Evolutionary conservation across 2,329 filamentous ascomycete species (phyloP).

Genomic region (Venturia aucupariae): DNA sequence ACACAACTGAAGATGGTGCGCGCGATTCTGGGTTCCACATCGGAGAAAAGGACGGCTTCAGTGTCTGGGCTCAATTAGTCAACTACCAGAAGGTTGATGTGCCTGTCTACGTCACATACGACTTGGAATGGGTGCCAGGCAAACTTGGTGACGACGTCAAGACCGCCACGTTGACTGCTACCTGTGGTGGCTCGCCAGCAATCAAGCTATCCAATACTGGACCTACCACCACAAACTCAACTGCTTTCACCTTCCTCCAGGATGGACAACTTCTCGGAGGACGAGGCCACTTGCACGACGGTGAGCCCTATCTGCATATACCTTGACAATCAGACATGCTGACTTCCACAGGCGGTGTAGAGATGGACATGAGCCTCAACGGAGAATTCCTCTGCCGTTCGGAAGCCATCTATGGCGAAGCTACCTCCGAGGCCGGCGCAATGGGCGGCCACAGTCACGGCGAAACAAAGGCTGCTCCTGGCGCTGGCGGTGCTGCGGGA

Average conservation of each 20-base stretch:
- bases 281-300: slow-evolving; percentile 5
- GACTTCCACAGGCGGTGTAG: neutral
- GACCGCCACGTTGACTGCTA: slow-evolving; percentile 4
- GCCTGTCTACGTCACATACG: slow-evolving; percentile 7
- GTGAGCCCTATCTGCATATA: neutral
- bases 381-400: neutral
- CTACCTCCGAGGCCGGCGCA: neutral
- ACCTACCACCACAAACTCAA: neutral
- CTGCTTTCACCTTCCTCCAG: neutral
- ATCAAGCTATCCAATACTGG: slow-evolving; percentile 9
- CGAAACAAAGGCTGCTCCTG: neutral
- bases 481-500: neutral
- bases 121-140: slow-evolving; percentile 13
- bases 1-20: slow-evolving; percentile 9
- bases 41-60: neutral
- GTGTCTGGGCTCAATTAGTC: slow-evolving; percentile 4
- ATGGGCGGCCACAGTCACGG: neutral
- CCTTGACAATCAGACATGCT: neutral
- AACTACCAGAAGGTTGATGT: slow-evolving; percentile 7
- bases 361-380: slow-evolving; percentile 10
- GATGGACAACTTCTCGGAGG: slow-evolving; percentile 3
- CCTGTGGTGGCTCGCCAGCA: neutral
- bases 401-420: slow-evolving; percentile 11
- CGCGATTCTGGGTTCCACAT: slow-evolving; percentile 11
- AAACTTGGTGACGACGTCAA: slow-evolving; percentile 8